Conservation (phyloP, 208 protist species). For the Acanthamoeba culbertsoni region DNA sequence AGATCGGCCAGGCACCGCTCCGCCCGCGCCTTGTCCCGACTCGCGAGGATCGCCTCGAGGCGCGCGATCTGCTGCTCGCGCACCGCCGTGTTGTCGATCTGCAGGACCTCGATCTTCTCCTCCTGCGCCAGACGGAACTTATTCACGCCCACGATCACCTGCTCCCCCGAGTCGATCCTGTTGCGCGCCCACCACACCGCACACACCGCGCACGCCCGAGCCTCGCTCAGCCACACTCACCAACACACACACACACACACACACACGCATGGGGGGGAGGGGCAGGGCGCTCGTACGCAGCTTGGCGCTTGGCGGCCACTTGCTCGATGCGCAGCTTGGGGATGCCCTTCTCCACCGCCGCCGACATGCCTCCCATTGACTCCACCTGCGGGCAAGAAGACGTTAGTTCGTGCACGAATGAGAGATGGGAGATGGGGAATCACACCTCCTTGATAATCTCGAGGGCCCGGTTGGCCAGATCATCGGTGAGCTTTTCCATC, state of each 20-base stretch:
- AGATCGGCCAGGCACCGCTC: slow-evolving; percentile 82
- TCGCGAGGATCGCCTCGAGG: slow-evolving; percentile 78
- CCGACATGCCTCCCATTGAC: slow-evolving; percentile 87
- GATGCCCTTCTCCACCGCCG: slow-evolving; percentile 89
- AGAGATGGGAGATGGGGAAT: background rate
- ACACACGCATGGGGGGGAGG: background rate
- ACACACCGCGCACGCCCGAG: too few species aligned
- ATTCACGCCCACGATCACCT: slow-evolving; percentile 96
- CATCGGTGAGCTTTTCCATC: slow-evolving; percentile 93
- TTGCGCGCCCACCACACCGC: too few species aligned
- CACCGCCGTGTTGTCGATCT: slow-evolving; percentile 92
- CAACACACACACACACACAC: background rate
- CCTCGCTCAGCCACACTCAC: background rate
- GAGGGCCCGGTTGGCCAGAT: slow-evolving; percentile 85
- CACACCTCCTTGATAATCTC: slow-evolving; percentile 91
- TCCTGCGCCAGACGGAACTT: slow-evolving; percentile 88
- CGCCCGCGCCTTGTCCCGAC: slow-evolving; percentile 79
- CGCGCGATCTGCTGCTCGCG: slow-evolving; percentile 83
- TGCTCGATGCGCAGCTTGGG: slow-evolving; percentile 96
- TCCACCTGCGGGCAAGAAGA: slow-evolving; percentile 42
- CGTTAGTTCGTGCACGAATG: background rate
- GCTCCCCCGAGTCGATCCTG: slow-evolving; percentile 86
- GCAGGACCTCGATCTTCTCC: slow-evolving; percentile 84
- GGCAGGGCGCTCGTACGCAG: slow-evolving; percentile 73
- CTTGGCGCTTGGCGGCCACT: slow-evolving; percentile 90